phyloP scores from a whole-genome alignment of 768 basidiomycete genomes.

The Trametopsis cervina region DNA sequence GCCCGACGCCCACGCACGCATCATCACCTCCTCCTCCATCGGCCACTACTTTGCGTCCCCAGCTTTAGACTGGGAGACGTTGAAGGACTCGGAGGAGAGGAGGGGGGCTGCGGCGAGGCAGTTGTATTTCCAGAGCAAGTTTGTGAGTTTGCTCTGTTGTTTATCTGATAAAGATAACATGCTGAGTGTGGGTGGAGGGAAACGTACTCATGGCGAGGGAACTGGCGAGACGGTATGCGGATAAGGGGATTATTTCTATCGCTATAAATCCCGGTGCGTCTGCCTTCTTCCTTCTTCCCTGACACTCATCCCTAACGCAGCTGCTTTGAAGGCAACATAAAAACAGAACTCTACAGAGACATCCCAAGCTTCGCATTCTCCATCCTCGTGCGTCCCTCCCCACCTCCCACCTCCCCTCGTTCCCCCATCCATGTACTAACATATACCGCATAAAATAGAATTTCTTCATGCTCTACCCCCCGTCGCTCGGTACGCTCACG shows the following conservation, averaged over 20 bases:
- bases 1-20: conserved; percentile 36
- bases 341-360: not conserved
- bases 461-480: conserved; percentile 23
- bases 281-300: not conserved
- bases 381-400: not conserved
- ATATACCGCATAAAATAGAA: not conserved
- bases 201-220: conserved; percentile 39
- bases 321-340: not conserved
- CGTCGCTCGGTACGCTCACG: conserved; percentile 30
- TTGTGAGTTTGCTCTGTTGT: conserved; percentile 29
- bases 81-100: conserved; percentile 23
- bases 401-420: not conserved
- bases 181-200: conserved; percentile 24
- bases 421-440: not conserved
- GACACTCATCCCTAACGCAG: not conserved
- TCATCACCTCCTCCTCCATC: conserved; percentile 41
- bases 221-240: conserved; percentile 37
- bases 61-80: conserved; percentile 33
- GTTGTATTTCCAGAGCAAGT: conserved; percentile 35
- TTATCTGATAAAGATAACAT: not conserved
- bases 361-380: not conserved
- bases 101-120: conserved; percentile 6
- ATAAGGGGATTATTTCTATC: conserved; percentile 36
- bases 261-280: conserved; percentile 36
- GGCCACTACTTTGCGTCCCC: conserved; percentile 27